Base-by-base conservation (phyloP, 352 stramenopile species). In the Pythium oligandrum region DNA sequence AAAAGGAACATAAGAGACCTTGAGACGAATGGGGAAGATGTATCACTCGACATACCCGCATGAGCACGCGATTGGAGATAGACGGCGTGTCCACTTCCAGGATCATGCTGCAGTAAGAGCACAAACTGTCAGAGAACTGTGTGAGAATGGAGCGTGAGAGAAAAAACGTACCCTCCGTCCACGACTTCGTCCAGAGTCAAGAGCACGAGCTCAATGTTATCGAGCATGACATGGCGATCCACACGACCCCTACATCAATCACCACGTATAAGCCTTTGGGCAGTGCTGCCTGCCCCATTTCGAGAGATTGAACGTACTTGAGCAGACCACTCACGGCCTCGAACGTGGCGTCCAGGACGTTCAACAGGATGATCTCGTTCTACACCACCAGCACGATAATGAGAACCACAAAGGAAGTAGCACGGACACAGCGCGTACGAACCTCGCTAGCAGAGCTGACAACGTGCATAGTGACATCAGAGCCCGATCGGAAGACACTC, bases 151-250 rank as follows among this genome's bases (percentile, higher is more conserved):
- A 34, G 9, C 0, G 10, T 44, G 10, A 26, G 4, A 48, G 6
- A 32, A 42, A 1, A 0, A 47, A 62, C 75, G 52, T 73, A 91
- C 76, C 88, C 88, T 50, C 86, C 86, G 49, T 96, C 88, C 40
- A 96, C 83, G 53, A 96, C 82, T 70, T 96, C 88, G 54, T 96
- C 88, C 50, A 95, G 86, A 9, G 85, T 92, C 44, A 96, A 65
- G 38, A 96, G 71, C 52, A 96, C 86, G 40, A 95, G 57, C 62
- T 96, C 88, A 46, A 96, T 92, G 73, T 96, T 96, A 68, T 96
- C 86, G 30, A 96, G 64, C 64, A 96, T 88, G 55, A 91, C 85
- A 53, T 93, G 78, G 44, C 84, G 83, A 55, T 96, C 86, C 63
- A 95, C 83, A 42, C 88, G 79, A 26, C 83, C 83, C 59, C 85